Conservation (phyloP, 1,284 basidiomycete species). For the Vanrija humicola region DNA sequence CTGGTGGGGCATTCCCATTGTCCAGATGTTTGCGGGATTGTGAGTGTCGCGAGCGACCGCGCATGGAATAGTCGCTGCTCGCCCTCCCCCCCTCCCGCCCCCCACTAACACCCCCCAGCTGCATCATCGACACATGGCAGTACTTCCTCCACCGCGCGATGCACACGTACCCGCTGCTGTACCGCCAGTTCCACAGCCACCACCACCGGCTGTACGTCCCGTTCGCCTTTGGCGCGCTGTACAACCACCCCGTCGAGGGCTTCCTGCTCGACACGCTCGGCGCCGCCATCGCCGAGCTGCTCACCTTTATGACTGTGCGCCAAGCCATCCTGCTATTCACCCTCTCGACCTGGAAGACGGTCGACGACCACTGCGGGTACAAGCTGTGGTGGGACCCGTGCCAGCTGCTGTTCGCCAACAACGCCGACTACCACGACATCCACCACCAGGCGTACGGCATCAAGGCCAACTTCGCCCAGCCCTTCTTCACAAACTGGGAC, state of each 20-base stretch:
- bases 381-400: conserved; percentile 81
- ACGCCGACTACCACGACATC: conserved; percentile 96
- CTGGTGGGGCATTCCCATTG: conserved; percentile 87
- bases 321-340: conserved; percentile 82
- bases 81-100: too few species aligned
- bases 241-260: conserved; percentile 96
- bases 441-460: conserved; percentile 92
- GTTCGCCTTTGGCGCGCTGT: conserved; percentile 93
- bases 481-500: conserved; percentile 63
- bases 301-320: conserved; percentile 70
- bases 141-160: conserved; percentile 91
- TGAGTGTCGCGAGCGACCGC: too few species aligned
- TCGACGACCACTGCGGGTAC: conserved; percentile 97
- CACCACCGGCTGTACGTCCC: conserved; percentile 97
- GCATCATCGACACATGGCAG: conserved; percentile 96
- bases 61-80: too few species aligned
- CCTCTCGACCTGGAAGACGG: conserved; percentile 86
- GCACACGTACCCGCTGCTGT: conserved; percentile 87
- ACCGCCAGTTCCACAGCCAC: conserved; percentile 86
- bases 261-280: conserved; percentile 85
- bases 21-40: conserved; percentile 79
- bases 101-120: conserved; percentile 54
- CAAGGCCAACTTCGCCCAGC: conserved; percentile 94
- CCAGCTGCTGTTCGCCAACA: conserved; percentile 84
- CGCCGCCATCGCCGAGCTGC: conserved; percentile 68